Evolutionary conservation across 441 rosid genomes (phyloP).

Genomic region (Syzygium syzygioides): DNA sequence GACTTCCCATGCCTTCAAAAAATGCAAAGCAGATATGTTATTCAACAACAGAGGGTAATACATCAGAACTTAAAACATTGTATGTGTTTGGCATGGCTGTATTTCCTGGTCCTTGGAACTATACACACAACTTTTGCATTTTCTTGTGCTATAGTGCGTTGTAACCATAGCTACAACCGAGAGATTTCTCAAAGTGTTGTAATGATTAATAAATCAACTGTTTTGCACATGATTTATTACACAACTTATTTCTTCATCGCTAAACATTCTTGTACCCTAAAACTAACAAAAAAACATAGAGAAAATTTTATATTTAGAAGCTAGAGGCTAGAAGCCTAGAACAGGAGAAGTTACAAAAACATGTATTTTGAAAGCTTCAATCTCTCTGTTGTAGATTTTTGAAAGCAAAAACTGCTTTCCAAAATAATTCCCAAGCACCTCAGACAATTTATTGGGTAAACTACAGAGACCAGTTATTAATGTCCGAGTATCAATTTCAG

Average conservation of each 20-base stretch:
- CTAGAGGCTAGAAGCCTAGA: neutral
- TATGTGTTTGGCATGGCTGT: neutral
- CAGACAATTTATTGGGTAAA: neutral
- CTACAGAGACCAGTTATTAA: neutral
- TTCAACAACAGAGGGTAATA: neutral
- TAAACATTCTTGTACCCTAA: neutral
- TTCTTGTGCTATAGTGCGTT: neutral
- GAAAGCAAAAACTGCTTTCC: neutral
- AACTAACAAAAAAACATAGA: neutral
- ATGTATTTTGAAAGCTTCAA: neutral
- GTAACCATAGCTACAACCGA: neutral
- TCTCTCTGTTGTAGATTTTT: neutral
- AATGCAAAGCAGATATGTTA: neutral
- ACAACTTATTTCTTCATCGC: neutral
- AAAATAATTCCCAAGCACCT: neutral
- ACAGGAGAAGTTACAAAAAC: neutral
- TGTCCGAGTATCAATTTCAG: neutral
- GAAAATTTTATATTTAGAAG: neutral
- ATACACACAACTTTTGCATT: neutral
- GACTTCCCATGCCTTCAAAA: neutral
- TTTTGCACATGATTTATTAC: neutral
- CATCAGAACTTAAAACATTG: neutral
- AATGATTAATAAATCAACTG: neutral
- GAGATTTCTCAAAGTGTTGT: neutral
- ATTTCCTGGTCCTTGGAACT: neutral